Base-by-base conservation (phyloP, 2,329 filamentous ascomycete genomes). In the Fusarium pseudoanthophilum region DNA sequence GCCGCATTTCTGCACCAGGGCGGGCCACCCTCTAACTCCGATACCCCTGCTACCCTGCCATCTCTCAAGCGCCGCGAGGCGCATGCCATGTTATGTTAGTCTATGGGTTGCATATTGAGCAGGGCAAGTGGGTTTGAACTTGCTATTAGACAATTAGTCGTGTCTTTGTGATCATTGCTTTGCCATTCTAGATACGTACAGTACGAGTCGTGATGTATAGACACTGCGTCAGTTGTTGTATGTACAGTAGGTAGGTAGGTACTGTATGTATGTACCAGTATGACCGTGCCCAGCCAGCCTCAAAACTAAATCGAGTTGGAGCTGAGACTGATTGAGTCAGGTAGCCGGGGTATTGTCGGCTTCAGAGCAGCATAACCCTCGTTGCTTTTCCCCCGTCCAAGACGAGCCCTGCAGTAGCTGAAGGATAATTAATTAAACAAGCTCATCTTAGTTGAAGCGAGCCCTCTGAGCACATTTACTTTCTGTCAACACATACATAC, bases 31-130 rank as follows among this genome's bases (percentile, higher is more conserved):
- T 49, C 40, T 51, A 67, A 60, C 57, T 74, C 67, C 72, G 71
- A 74, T 69, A 63, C 72, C 73, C 73, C 72, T 76, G 74, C 71
- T 69, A 58, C 73, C 73, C 72, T 76, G 74, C 71, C 71, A 58
- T 60, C 34, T 60, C 69, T 64, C 69, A 62, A 73, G 73, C 73
- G 69, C 73, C 67, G 52, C 58, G 58, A 64, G 66, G 58, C 66
- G 66, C 64, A 69, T 68, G 56, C 66, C 56, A 69, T 64, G 21
- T 64, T 69, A 64, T 69, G 64, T 75, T 70, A 64, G 63, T 49
- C 74, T 71, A 67, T 74, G 71, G 71, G 73, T 72, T 74, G 70
- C 69, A 73, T 67, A 58, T 62, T 70, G 64, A 45, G 60, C 64
- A 61, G 40, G 51, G 45, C 64, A 69, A 45, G 66, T 70, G 67